These are phyloP conservation scores for Trichoderma afroharzianum DNA, from an alignment of 2,329 filamentous ascomycete species.

Conservation along the genomic window DNA sequence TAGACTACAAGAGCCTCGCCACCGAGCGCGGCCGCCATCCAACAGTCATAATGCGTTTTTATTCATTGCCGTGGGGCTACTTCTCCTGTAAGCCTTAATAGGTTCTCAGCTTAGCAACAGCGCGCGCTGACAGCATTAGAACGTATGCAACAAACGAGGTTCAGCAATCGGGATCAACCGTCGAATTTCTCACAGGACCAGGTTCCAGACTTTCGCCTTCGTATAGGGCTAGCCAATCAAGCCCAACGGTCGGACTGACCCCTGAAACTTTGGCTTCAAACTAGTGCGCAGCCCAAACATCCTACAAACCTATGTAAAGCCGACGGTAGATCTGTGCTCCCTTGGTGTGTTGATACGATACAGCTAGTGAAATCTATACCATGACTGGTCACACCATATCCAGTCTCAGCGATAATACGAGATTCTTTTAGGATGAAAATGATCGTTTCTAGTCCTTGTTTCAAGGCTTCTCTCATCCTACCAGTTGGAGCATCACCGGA, in stretches of 20 bases:
- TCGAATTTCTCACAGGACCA: background rate
- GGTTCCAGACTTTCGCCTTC: background rate
- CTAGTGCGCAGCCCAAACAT: background rate
- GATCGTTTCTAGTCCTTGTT: background rate
- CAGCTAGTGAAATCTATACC: too few species aligned
- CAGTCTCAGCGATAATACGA: background rate
- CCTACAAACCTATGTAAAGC: background rate
- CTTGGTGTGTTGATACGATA: background rate
- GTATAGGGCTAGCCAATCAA: background rate
- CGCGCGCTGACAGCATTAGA: background rate
- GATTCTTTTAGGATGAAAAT: background rate
- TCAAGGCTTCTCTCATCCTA: background rate
- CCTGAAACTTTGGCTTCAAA: background rate
- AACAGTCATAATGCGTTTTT: background rate
- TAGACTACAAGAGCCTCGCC: background rate
- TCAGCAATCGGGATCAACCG: background rate
- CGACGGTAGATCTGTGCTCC: background rate
- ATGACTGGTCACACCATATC: background rate
- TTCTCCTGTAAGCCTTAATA: background rate
- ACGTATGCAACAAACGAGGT: background rate
- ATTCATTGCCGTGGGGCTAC: background rate
- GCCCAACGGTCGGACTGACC: background rate
- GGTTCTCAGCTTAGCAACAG: background rate
- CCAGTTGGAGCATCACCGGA: background rate
- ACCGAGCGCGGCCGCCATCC: background rate